Evolutionary conservation across 805 yeast species (phyloP).

Genomic region (Wickerhamomyces strasburgensis): DNA sequence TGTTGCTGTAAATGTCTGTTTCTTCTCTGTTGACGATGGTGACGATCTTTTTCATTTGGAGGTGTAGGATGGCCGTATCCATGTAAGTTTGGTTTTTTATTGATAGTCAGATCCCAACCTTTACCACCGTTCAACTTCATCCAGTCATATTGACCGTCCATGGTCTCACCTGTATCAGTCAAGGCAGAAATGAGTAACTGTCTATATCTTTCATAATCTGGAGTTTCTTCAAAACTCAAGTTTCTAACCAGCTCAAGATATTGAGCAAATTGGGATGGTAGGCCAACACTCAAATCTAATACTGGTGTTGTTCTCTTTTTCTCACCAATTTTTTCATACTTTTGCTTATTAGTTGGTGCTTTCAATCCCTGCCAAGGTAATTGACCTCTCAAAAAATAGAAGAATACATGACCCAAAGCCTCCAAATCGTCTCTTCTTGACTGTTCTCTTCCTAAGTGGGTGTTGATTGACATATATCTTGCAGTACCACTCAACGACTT

Average conservation of each 20-base stretch:
- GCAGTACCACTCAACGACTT: constrained; percentile 97
- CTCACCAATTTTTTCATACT: constrained; percentile 96
- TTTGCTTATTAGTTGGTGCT: constrained; percentile 96
- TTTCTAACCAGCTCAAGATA: constrained; percentile 85
- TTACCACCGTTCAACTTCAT: constrained; percentile 91
- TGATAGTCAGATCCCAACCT: constrained; percentile 90
- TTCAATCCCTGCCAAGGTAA: constrained; percentile 99
- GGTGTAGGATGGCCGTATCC: constrained; percentile 97
- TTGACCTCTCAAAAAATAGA: constrained; percentile 90
- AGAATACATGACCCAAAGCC: constrained; percentile 93
- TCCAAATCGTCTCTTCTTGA: constrained; percentile 95
- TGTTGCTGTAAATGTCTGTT: constrained; percentile 26
- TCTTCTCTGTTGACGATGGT: constrained; percentile 27
- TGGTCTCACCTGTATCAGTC: constrained; percentile 60
- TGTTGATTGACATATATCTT: constrained; percentile 96
- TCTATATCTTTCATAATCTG: constrained; percentile 86
- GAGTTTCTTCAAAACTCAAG: constrained; percentile 87
- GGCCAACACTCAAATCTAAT: constrained; percentile 65
- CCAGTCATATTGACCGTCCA: constrained; percentile 96
- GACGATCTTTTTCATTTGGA: constrained; percentile 24
- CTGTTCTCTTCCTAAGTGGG: constrained; percentile 96
- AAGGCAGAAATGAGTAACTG: constrained; percentile 74
- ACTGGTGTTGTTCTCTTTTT: constrained; percentile 89
- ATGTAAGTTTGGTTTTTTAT: constrained; percentile 89
- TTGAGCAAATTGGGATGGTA: constrained; percentile 87